Evolutionary conservation across 2,329 filamentous ascomycete species (phyloP).

Genomic region (Sporothrix pseudoabietina): DNA sequence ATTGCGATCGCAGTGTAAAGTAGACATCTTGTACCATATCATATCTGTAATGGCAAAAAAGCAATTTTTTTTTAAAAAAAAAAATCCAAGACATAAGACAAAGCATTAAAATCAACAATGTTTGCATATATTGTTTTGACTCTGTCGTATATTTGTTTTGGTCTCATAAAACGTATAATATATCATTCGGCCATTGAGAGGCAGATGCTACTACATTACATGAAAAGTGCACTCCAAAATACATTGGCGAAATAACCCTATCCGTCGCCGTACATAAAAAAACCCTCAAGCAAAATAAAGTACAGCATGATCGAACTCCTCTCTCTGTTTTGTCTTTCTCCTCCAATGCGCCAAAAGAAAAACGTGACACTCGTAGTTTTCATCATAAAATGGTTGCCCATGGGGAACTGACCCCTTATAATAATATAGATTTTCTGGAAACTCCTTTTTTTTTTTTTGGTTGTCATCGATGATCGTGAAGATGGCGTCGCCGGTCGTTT

Average conservation of each 20-base stretch:
- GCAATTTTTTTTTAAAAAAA: not conserved
- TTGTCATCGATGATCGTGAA: not conserved
- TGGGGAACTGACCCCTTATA: constrained; percentile 13
- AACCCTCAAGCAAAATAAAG: not conserved
- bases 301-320: not conserved
- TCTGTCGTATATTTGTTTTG: not conserved
- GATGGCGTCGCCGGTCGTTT: not conserved
- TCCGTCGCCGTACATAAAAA: not conserved
- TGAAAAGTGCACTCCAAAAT: not conserved
- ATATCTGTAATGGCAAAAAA: not conserved
- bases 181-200: not conserved
- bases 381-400: constrained; percentile 29
- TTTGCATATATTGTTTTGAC: not conserved
- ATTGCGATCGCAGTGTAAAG: not conserved
- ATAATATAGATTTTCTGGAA: not conserved
- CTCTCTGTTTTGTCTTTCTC: not conserved
- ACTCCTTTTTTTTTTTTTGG: not conserved
- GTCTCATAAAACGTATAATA: not conserved
- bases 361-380: not conserved
- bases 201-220: not conserved
- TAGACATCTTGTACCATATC: not conserved
- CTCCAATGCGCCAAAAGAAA: not conserved
- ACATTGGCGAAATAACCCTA: not conserved
- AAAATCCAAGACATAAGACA: no score
- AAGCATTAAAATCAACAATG: not conserved